Evolutionary conservation across 2,329 filamentous ascomycete genomes (phyloP), one percentile per base, ranked within the genome.

Genomic region (Apiospora phragmitis): DNA sequence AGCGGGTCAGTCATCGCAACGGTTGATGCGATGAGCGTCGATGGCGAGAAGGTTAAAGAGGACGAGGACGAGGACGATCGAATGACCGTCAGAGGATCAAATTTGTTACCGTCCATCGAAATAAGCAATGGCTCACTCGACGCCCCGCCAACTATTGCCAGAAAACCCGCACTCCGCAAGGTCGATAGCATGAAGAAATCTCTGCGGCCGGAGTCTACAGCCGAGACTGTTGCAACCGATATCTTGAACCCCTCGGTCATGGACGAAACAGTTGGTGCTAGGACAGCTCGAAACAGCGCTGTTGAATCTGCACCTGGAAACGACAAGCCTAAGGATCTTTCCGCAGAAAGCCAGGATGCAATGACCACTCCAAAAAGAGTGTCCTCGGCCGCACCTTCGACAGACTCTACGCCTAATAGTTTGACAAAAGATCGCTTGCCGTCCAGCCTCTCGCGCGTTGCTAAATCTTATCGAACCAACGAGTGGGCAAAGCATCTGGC

Each of bases 401-500:
- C 41, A 24, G 87, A 85, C 0, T 86, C 87, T 2, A 81, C 82
- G 18, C 80, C 83, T 9, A 81, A 80, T 21, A 88, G 82, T 65
- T 79, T 92, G 71, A 90, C 87, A 6, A 87, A 86, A 73, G 89
- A 90, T 4, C 86, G 86, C 14, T 86, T 97, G 12, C 93, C 93
- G 0, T 83, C 86, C n/a, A 89, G 90, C 16, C 81, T 94, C 43
- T 96, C 94, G 1, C 91, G 89, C 72, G 88, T 97, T 11, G 92
- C 94, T 1, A 85, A 94, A 79, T 93, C 92, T 0, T 97, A 96
- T 78, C 90, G 95, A 70, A 98, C 94, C 1, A 97, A 97, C 74
- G 95, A 98, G 82, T 98, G 95, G 95, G 94, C 94, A 0, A 98
- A 97, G 80, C 94, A 97, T 79, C 85, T 97, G 14, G 90, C 91